Evolutionary conservation across 352 stramenopile genomes (phyloP).

Genomic region (Labyrinthula sp.): DNA sequence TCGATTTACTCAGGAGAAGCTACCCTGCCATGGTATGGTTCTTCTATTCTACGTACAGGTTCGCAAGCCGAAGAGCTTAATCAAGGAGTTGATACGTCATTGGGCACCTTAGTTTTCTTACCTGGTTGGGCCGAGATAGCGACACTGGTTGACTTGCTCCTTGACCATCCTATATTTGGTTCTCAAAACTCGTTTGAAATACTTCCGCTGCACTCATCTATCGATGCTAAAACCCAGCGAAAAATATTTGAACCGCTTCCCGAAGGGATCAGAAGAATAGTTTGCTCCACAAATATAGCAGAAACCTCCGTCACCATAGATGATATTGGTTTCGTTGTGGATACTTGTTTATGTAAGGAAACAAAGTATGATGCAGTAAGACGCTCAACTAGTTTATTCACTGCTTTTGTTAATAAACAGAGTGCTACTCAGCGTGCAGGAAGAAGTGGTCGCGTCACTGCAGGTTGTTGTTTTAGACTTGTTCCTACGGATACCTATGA

Average conservation of each 20-base stretch:
- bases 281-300: slow-evolving; percentile 84
- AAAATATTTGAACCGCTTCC: slow-evolving; percentile 35
- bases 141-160: slow-evolving; percentile 27
- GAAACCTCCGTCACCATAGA: slow-evolving; percentile 88
- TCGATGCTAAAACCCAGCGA: slow-evolving; percentile 32
- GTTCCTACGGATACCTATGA: too few relatives aligned
- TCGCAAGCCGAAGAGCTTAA: too few relatives aligned
- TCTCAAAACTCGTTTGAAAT: slow-evolving; percentile 30
- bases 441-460: slow-evolving; percentile 65
- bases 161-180: slow-evolving; percentile 29
- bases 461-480: slow-evolving; percentile 66
- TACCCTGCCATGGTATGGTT: too few relatives aligned
- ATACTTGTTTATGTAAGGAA: slow-evolving; percentile 26
- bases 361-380: slow-evolving; percentile 30
- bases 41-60: too few relatives aligned
- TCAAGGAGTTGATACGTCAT: too few relatives aligned
- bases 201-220: slow-evolving; percentile 36
- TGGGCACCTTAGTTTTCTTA: too few relatives aligned
- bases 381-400: slow-evolving; percentile 10
- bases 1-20: too few relatives aligned
- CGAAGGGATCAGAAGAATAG: slow-evolving; percentile 47
- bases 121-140: slow-evolving; percentile 23
- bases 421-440: slow-evolving; percentile 40
- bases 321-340: slow-evolving; percentile 39
- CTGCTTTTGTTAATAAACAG: slow-evolving; percentile 27